Base-by-base conservation (phyloP, 2,329 filamentous ascomycete genomes). In the Botryotinia globosa region DNA sequence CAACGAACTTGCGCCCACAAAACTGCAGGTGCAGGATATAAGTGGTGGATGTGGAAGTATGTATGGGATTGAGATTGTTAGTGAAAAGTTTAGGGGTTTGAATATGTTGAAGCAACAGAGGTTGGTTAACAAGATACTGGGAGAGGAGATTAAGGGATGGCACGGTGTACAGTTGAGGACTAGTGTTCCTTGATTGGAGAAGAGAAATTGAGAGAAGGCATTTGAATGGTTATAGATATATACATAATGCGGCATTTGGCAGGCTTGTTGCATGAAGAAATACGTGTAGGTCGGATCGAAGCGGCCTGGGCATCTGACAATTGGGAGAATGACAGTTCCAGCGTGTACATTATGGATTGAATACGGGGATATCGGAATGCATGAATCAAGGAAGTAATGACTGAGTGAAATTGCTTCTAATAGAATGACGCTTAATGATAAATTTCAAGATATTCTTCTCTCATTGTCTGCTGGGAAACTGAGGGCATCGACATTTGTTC, bases 21-120 rank as follows among this genome's bases (percentile, higher is more conserved):
- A 76, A 65, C 72, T 83, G 58, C 78, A 81, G 71, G 81, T 96
- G 16, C 90, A 91, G 81, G 93, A 97, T 82, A 89, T 96, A 69
- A 93, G 91, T 37, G 93, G 93, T 73, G 93, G 93, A 44, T 97
- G 93, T 83, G 93, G 93, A 16, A 92, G 90, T 79, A 96, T 96
- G 93, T 96, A 96, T 83, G 91, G 90, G 72, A 91, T 97, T 76
- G 91, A 94, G 78, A 90, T 96, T 76, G 87, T 89, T 65, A 92
- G 91, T 12, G 85, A 89, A 64, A 87, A 85, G 78, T 97, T 97
- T 82, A 85, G 86, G 71, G 93, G 92, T 64, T 81, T 89, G 77
- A 87, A 85, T 67, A 89, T 94, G 81, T 87, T 97, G 74, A 93
- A 93, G 85, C 93, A 96, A 84, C 93, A 96, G 83, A 86, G 92